phyloP scores from a whole-genome alignment of 2,329 filamentous ascomycete genomes.

The Cladophialophora exuberans region DNA sequence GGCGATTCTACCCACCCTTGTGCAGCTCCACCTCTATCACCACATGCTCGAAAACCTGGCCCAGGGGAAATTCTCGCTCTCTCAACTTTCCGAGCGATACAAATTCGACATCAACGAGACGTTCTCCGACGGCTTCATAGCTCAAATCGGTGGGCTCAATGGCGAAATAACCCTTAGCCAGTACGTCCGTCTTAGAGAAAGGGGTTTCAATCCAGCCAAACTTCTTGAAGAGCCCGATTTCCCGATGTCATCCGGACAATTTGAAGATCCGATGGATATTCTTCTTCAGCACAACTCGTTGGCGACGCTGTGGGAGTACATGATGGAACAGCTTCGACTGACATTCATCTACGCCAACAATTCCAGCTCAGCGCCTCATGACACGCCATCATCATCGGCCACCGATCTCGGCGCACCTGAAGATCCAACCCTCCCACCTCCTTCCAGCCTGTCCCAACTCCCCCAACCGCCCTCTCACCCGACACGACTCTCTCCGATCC shows the following conservation, averaged over 20 bases:
- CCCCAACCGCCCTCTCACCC: slow-evolving; percentile 40
- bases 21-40: slow-evolving; percentile 91
- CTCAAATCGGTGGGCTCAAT: slow-evolving; percentile 71
- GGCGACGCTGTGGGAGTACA: slow-evolving; percentile 62
- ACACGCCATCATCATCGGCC: too few species aligned
- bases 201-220: too few species aligned
- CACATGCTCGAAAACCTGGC: slow-evolving; percentile 79
- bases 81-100: slow-evolving; percentile 72
- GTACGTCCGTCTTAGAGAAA: too few species aligned
- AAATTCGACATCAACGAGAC: slow-evolving; percentile 63
- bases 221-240: too few species aligned
- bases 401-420: too few species aligned
- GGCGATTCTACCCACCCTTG: slow-evolving; percentile 72
- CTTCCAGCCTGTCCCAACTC: slow-evolving; percentile 39
- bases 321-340: slow-evolving; percentile 62
- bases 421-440: slow-evolving; percentile 21
- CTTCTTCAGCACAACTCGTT: slow-evolving; percentile 64
- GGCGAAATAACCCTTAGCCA: slow-evolving; percentile 6
- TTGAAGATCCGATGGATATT: slow-evolving; percentile 52
- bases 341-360: slow-evolving; percentile 48
- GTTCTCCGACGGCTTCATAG: slow-evolving; percentile 80
- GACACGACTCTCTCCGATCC: slow-evolving; percentile 48
- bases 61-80: slow-evolving; percentile 69
- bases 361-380: slow-evolving; percentile 34
- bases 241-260: too few species aligned